Base-by-base conservation (phyloP, 164 flowering plant species). In the Dillenia suffruticosa region DNA sequence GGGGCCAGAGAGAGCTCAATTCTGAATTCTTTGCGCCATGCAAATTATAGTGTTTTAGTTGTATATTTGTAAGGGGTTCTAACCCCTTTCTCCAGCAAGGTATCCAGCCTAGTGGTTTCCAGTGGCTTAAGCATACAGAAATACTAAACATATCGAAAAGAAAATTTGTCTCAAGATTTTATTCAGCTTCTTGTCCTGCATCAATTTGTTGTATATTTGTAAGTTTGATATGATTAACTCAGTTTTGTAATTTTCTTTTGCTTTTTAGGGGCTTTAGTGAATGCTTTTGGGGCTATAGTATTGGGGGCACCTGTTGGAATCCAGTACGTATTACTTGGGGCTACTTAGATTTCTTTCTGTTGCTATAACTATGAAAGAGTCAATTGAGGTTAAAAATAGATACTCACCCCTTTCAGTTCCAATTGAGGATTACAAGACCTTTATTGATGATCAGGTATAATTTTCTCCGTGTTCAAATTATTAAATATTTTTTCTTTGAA, bases 301-400 rank as follows among this genome's bases (percentile, higher is more conserved):
- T 79, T 92, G 82, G 97, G 96, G 1, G 88, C 96, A 64, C 97
- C 98, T 32, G 71, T 85, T 74, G 84, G 92, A 22, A 63, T 74
- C 60, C 82, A 82, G 98, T 92, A 82, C 62, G 96, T 82, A 47
- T 16, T 49, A 9, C 46, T 43, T 44, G 11, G 12, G 17, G 10
- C 17, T 52, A 46, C 47, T 43, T 13, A 2, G 13, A 52, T 59
- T 9, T 52, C 17, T 16, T 46, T 1, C 5, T 5, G 10, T n/a
- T 1, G 13, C 40, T 47, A 16, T 26, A 22, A 44, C 22, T 57
- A 14, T 57, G 9, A 12, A 10, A 22, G 44, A 10, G 54, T 17
- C 10, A 15, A n/a, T 55, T 63, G 43, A 66, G 9, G 22, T 56
- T 19, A 19, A 19, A 19, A 19, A 19, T 19, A 19, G 22, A 19